Conservation (phyloP, 768 basidiomycete genomes). For the Hemileccinum impolitum region DNA sequence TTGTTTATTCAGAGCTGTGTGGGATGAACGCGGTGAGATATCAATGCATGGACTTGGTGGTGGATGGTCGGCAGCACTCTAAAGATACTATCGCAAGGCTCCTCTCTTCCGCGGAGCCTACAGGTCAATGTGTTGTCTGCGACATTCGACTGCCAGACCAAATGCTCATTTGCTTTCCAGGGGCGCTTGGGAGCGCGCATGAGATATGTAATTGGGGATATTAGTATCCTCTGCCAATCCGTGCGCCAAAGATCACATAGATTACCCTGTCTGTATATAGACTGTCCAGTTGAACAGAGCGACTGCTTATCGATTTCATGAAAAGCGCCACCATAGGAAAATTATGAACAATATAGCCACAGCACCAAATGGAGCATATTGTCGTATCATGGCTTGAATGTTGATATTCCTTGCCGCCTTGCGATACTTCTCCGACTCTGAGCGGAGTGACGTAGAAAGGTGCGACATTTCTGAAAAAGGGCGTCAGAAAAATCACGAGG, state of each 20-base stretch:
- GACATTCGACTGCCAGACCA: neutral
- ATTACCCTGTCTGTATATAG: conserved; percentile 28
- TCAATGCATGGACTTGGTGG: no score
- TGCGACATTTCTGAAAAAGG: conserved; percentile 83
- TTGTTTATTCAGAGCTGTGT: no score
- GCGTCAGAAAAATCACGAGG: neutral
- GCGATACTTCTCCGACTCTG: conserved; percentile 97
- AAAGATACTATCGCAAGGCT: neutral
- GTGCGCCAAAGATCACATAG: conserved; percentile 16
- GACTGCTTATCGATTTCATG: conserved; percentile 32
- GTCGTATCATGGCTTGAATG: conserved; percentile 86
- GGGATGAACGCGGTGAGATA: no score
- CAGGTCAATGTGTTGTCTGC: no score
- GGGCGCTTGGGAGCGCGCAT: neutral
- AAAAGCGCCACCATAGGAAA: conserved; percentile 77
- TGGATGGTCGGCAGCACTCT: neutral
- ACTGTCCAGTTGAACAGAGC: conserved; percentile 16
- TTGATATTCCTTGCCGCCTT: conserved; percentile 96
- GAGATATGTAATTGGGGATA: neutral
- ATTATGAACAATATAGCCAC: conserved; percentile 76
- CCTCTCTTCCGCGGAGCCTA: no score
- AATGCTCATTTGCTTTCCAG: neutral
- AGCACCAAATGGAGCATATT: conserved; percentile 91
- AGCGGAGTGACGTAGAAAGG: conserved; percentile 87
- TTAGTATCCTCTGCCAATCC: neutral